Conservation (phyloP, 2,329 filamentous ascomycete genomes). For the Phialophora expanda region DNA sequence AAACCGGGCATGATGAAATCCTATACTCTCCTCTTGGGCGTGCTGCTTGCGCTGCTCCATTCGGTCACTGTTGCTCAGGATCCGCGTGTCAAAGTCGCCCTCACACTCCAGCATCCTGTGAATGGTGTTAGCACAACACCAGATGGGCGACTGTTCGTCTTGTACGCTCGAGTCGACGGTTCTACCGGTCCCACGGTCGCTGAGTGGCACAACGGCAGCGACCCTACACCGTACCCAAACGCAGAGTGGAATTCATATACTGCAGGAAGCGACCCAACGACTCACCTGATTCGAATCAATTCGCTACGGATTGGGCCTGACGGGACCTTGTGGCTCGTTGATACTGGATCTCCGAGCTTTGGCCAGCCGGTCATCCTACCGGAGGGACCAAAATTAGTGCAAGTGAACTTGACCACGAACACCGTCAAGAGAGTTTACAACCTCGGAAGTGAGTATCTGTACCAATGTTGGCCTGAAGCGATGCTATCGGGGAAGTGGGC, state of each 20-base stretch:
- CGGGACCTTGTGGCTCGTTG: conserved; percentile 34
- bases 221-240: conserved; percentile 26
- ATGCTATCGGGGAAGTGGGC: background rate
- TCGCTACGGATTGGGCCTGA: conserved; percentile 33
- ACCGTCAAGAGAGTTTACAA: conserved; percentile 44
- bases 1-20: background rate
- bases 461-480: background rate
- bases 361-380: conserved; percentile 29
- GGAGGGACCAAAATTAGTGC: conserved; percentile 44
- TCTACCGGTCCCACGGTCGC: conserved; percentile 43
- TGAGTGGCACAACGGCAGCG: conserved; percentile 39
- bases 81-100: conserved; percentile 13
- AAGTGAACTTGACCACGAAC: conserved; percentile 45
- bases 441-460: conserved; percentile 40
- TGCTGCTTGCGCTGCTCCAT: conserved; percentile 3
- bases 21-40: background rate
- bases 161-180: conserved; percentile 43
- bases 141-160: conserved; percentile 42
- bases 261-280: conserved; percentile 22
- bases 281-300: conserved; percentile 26
- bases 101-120: conserved; percentile 22
- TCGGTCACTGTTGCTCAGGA: conserved; percentile 13
- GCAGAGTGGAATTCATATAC: conserved; percentile 30
- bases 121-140: conserved; percentile 39
- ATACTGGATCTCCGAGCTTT: conserved; percentile 29